phyloP scores from a whole-genome alignment of 148 eudicot species.

The Persicaria maculosa region DNA sequence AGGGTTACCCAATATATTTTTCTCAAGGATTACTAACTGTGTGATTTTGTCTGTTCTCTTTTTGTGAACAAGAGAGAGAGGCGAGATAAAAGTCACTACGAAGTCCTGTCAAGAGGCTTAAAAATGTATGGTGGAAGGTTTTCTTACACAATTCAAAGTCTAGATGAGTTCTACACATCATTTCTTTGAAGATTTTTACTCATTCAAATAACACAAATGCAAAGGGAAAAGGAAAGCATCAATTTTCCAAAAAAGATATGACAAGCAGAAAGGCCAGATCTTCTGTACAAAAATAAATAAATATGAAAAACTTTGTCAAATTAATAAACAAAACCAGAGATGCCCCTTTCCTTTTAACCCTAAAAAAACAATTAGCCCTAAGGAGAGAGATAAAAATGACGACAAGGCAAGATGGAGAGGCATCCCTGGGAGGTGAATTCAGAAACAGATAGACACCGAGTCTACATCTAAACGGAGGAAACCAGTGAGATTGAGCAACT shows the following conservation, averaged over 20 bases:
- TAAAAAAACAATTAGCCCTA: no score
- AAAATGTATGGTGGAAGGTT: background rate
- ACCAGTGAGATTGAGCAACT: background rate
- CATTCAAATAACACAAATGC: background rate
- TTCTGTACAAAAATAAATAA: background rate
- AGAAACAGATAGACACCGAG: background rate
- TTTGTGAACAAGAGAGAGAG: background rate
- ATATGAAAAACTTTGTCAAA: background rate
- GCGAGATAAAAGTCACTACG: background rate
- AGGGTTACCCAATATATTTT: background rate
- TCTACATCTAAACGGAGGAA: constrained; percentile 1
- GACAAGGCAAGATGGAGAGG: no score
- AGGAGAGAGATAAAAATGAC: no score
- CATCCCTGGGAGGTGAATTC: background rate
- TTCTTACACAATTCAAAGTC: background rate
- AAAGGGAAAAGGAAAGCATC: background rate
- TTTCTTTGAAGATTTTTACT: no score
- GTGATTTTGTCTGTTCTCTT: background rate
- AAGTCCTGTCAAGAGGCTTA: background rate
- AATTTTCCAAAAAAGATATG: background rate
- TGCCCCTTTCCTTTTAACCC: no score
- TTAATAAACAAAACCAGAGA: background rate
- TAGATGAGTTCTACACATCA: background rate
- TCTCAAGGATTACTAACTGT: background rate
- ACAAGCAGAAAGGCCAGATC: background rate